Evolutionary conservation across 2,329 filamentous ascomycete genomes (phyloP).

Genomic region (Claviceps quebecensis): DNA sequence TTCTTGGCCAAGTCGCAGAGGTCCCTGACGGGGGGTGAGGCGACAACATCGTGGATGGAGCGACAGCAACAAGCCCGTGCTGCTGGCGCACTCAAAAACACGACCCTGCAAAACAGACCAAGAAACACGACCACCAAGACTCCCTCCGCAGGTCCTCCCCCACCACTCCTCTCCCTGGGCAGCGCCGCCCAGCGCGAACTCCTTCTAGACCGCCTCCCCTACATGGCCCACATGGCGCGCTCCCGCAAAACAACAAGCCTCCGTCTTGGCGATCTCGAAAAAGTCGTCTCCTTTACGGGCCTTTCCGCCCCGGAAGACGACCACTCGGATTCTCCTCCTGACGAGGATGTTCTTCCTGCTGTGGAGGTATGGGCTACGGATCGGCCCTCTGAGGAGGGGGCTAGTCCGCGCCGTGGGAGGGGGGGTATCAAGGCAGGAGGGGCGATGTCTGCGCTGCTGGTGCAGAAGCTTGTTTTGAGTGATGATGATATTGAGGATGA

Average conservation of each 20-base stretch:
- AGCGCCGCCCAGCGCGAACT: slow-evolving; percentile 57
- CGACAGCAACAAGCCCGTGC: slow-evolving; percentile 15
- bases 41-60: slow-evolving; percentile 21
- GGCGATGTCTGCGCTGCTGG: slow-evolving; percentile 28
- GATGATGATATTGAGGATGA: slow-evolving; percentile 74
- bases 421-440: slow-evolving; percentile 22
- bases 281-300: slow-evolving; percentile 52
- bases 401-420: slow-evolving; percentile 33
- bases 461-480: slow-evolving; percentile 57
- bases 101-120: no score
- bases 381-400: slow-evolving; percentile 37
- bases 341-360: slow-evolving; percentile 27
- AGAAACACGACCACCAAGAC: no score
- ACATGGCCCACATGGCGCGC: slow-evolving; percentile 55
- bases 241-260: slow-evolving; percentile 23
- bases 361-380: slow-evolving; percentile 48
- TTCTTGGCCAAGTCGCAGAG: slow-evolving; percentile 30
- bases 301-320: slow-evolving; percentile 32
- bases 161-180: slow-evolving; percentile 40
- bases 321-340: slow-evolving; percentile 11
- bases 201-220: slow-evolving; percentile 76
- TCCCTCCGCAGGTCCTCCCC: slow-evolving; percentile 6
- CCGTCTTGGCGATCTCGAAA: slow-evolving; percentile 47
- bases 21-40: slow-evolving; percentile 2
- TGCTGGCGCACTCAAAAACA: not conserved